Conservation (phyloP, 2,329 filamentous ascomycete genomes). For the Ceratocystis smalleyi region DNA sequence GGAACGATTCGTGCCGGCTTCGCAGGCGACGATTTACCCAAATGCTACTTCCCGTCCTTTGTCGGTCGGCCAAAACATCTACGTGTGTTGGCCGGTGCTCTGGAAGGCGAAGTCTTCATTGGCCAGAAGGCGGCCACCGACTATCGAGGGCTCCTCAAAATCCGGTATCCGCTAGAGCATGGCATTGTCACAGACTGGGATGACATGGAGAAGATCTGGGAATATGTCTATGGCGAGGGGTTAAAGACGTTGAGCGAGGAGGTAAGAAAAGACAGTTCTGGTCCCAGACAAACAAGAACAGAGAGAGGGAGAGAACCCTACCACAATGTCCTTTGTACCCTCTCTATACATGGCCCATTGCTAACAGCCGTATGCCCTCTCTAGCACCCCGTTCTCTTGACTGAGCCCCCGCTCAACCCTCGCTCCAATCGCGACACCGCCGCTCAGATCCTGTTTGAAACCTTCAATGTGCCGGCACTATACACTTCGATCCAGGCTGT, state of each 20-base stretch:
- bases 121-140: conserved; percentile 78
- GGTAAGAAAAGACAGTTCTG: conserved; percentile 34
- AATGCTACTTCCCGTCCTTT: conserved; percentile 94
- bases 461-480: conserved; percentile 91
- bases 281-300: not conserved
- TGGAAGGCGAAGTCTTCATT: conserved; percentile 96
- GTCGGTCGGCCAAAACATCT: conserved; percentile 92
- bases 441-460: conserved; percentile 95
- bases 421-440: conserved; percentile 90
- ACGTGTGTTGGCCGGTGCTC: conserved; percentile 82
- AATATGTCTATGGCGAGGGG: conserved; percentile 90
- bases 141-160: conserved; percentile 83
- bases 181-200: conserved; percentile 99
- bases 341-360: not conserved
- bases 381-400: conserved; percentile 85
- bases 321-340: not conserved
- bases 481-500: conserved; percentile 97
- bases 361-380: conserved; percentile 18
- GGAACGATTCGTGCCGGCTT: conserved; percentile 95
- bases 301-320: not conserved
- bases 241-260: conserved; percentile 95
- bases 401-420: conserved; percentile 89
- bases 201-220: conserved; percentile 99
- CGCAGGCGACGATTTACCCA: conserved; percentile 86
- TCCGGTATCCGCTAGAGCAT: conserved; percentile 87